phyloP scores from a whole-genome alignment of 495 filamentous ascomycete species.

The Tuber melanosporum region DNA sequence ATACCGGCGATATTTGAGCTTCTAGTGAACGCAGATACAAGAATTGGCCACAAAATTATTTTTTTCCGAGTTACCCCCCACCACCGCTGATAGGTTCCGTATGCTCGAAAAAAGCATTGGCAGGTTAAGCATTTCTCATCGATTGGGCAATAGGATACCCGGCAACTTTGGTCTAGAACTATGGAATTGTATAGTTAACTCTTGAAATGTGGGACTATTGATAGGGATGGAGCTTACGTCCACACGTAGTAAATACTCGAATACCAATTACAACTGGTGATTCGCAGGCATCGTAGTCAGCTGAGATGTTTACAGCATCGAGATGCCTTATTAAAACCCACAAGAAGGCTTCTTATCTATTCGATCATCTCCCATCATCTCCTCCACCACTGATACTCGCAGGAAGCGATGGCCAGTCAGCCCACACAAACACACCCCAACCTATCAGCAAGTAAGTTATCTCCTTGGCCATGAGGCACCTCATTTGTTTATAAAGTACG shows the following conservation, averaged over 20 bases:
- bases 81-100: not conserved
- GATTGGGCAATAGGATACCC: not conserved
- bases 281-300: not conserved
- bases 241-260: not conserved
- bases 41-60: not conserved
- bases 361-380: not conserved
- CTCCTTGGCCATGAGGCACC: not conserved
- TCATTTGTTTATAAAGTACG: not conserved
- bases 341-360: not conserved
- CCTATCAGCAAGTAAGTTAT: not conserved
- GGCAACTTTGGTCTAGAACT: not conserved
- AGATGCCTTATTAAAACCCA: not conserved
- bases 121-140: not conserved
- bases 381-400: not conserved
- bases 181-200: not conserved
- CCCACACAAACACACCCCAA: not conserved
- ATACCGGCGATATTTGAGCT: not conserved
- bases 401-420: not conserved
- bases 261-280: not conserved
- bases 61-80: not conserved
- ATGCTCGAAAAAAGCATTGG: not conserved
- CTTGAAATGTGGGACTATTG: not conserved
- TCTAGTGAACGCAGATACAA: not conserved
- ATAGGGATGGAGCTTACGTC: not conserved
- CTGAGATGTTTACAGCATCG: conserved; percentile 3